Base-by-base conservation (phyloP, 2,329 filamentous ascomycete species). In the Apiospora saccharicola region DNA sequence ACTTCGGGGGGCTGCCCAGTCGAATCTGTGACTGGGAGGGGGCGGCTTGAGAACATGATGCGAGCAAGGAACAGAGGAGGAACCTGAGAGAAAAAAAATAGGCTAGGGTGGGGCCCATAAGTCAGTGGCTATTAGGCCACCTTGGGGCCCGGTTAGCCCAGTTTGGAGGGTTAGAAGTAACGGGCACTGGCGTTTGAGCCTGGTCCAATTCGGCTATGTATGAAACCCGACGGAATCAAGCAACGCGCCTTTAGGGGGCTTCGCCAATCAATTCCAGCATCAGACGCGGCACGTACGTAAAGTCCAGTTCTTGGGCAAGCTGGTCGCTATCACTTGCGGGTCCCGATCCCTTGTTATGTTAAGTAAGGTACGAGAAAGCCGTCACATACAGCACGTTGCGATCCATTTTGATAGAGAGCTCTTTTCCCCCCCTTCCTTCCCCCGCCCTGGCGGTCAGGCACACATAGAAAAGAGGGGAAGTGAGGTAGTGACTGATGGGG, bases 91-190 rank as follows among this genome's bases (percentile, higher is more conserved):
- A 64, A 64, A 37, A 61, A 61, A 64, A n/a, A 64, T 41, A 41
- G 57, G 57, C 57, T 24, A 64, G 57, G 57, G 57, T 64, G 57
- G 57, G 57, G 57, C 10, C 57, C 57, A 19, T 64, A 64, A 64
- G 57, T 64, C 57, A 64, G 57, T 64, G 53, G 53, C 53, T n/a
- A 37, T 61, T 61, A 61, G 53, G 30, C 30, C 53, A 61, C 30
- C 37, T 61, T 37, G 30, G 53, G 53, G 30, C 53, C 53, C 53
- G 53, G 53, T 64, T 64, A n/a, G 57, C 57, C 34, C 57, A 64
- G 57, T 64, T 64, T 64, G 57, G 57, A n/a, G 57, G 57, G 57
- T 64, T 41, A 64, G 57, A 64, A 64, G 57, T 64, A 64, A 64
- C 57, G 57, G 57, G 57, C 57, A 64, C 34, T 64, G 57, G 57